Evolutionary conservation across 345 rosid species (phyloP), one percentile per base, ranked within the genome.

Genomic region (Corymbia maculata): DNA sequence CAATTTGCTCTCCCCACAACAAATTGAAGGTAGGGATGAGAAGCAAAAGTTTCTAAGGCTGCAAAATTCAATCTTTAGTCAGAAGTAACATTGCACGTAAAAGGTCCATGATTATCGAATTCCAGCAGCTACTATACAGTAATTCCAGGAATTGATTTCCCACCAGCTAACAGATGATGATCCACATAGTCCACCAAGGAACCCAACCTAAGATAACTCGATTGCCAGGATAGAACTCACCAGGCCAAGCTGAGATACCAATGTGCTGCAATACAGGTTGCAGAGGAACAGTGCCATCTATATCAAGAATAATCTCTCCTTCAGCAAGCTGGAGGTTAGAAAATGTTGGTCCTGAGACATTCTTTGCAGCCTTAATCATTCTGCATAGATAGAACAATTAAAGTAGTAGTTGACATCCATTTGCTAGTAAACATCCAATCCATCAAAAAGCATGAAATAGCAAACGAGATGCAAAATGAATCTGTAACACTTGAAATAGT

Each of bases 221-320:
- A n/a, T 24, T 53, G 45, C 22, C 44, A 66, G 50, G 28, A 49
- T 22, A 75, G 24, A 89, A 88, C 92, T 92, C 82, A 96, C 99
- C 99, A 86, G 99, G 99, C 99, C 99, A 96, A 52, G 97, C 99
- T 90, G 97, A 92, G 88, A 97, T 95, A 87, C 99, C 99, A 90
- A 94, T 93, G 91, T 97, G 99, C 89, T 97, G 97, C 87, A 97
- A 93, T 92, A 96, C 97, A 24, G 99, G 99, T 91, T 95, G 94
- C 90, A 95, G 95, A 51, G 99, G 99, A 90, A 95, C 93, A 52
- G 94, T 92, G 90, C 99, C 99, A 92, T 97, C 99, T 86, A 92
- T 91, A 89, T 96, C 98, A 88, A 97, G 94, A 88, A 96, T 89
- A 79, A 95, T 93, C 94, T 97, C 99, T 86, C 96, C 99, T 88